phyloP scores from a whole-genome alignment of 768 basidiomycete species.

The Suillus paluster region DNA sequence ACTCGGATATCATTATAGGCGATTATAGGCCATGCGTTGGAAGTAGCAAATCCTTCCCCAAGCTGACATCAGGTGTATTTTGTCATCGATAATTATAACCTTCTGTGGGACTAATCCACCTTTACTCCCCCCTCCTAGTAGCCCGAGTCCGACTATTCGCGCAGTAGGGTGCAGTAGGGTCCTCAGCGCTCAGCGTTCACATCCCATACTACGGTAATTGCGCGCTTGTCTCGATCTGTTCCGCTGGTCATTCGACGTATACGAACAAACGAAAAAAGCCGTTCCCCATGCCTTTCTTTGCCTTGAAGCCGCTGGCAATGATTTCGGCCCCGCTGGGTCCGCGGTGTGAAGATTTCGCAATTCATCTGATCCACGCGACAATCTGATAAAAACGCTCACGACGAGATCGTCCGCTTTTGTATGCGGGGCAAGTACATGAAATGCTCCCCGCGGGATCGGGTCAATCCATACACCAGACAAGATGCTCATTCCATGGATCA shows the following conservation, averaged over 20 bases:
- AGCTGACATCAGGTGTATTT: not conserved
- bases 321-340: constrained; percentile 48
- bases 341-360: constrained; percentile 59
- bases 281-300: not conserved
- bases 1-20: not conserved
- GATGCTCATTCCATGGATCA: not conserved
- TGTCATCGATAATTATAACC: constrained; percentile 5
- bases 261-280: not conserved
- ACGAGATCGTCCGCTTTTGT: not conserved
- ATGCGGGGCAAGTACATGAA: not conserved
- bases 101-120: not conserved
- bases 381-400: not conserved
- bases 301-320: constrained; percentile 39
- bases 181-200: not conserved
- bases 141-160: constrained; percentile 7
- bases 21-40: constrained; percentile 1
- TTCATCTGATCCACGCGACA: constrained; percentile 51
- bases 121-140: not conserved
- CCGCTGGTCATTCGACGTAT: not conserved
- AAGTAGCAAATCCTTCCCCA: not conserved
- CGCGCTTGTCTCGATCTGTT: constrained; percentile 3
- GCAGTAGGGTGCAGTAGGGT: not conserved
- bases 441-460: not conserved
- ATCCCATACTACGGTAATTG: not conserved
- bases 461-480: not conserved